Conservation (phyloP, 805 yeast genomes). For the Saccharomycopsis microspora region DNA sequence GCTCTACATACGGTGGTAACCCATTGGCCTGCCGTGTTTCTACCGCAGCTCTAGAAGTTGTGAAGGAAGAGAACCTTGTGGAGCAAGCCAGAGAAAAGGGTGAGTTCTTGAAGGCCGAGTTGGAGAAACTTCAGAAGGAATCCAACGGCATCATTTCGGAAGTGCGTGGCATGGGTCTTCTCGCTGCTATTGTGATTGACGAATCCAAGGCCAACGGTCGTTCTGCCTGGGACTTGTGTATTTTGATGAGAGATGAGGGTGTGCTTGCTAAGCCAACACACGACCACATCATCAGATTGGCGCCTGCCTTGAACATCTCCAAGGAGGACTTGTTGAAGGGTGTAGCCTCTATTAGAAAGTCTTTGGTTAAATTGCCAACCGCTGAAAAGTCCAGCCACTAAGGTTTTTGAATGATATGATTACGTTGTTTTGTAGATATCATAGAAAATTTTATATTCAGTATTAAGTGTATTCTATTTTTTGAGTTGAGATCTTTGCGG, state of each 20-base stretch:
- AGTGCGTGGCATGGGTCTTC: constrained; percentile 76
- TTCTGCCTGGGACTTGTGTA: constrained; percentile 92
- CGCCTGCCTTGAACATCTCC: constrained; percentile 89
- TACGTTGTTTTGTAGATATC: background rate
- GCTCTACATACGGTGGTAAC: constrained; percentile 96
- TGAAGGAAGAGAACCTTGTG: constrained; percentile 75
- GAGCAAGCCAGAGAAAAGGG: constrained; percentile 72
- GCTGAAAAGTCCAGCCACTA: constrained; percentile 37
- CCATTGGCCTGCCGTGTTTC: constrained; percentile 91
- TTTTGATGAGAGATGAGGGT: constrained; percentile 79
- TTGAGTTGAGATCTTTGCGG: too few relatives aligned
- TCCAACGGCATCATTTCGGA: constrained; percentile 45
- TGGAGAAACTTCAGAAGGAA: constrained; percentile 39
- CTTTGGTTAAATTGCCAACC: constrained; percentile 43
- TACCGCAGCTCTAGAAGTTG: constrained; percentile 85
- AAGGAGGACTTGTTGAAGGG: constrained; percentile 80
- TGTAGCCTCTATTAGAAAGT: constrained; percentile 54
- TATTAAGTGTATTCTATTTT: too few relatives aligned
- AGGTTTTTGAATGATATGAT: constrained; percentile 12
- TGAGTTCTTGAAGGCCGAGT: constrained; percentile 48
- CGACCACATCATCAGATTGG: constrained; percentile 88
- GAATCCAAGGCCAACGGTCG: constrained; percentile 73
- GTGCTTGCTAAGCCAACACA: constrained; percentile 95
- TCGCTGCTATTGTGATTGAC: constrained; percentile 88
- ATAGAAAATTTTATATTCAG: too few relatives aligned